A percentile compares a stretch with the other conserved stretches of the same genome.
Conservation (phyloP, 805 yeast genomes). For the Sugiyamaella mastotermitis region DNA sequence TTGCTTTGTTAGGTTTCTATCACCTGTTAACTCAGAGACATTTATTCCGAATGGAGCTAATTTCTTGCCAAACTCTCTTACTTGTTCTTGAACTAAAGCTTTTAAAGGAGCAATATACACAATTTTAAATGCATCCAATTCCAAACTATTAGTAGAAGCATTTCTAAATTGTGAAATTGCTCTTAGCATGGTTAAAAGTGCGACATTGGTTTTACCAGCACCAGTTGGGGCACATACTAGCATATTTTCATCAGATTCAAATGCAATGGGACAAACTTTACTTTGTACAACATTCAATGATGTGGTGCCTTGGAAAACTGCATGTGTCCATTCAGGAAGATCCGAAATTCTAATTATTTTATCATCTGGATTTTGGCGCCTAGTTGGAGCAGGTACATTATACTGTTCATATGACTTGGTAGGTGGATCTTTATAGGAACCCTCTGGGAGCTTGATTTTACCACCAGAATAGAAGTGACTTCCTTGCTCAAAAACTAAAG, state of each 20-base stretch:
- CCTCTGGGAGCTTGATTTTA: conserved; percentile 71
- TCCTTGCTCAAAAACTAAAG: conserved; percentile 66
- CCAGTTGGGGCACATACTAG: conserved; percentile 97
- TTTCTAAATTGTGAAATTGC: conserved; percentile 50
- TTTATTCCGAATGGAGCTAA: conserved; percentile 55
- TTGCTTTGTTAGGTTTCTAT: conserved; percentile 64
- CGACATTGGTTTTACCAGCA: conserved; percentile 97
- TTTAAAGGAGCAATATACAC: conserved; percentile 91
- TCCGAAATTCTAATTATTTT: conserved; percentile 49
- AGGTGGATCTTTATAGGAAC: conserved; percentile 65
- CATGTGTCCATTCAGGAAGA: conserved; percentile 82
- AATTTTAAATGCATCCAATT: conserved; percentile 56
- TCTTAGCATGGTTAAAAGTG: conserved; percentile 72
- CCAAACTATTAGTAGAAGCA: conserved; percentile 29
- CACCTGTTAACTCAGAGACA: conserved; percentile 90
- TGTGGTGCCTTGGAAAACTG: conserved; percentile 58
- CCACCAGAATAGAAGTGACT: conserved; percentile 59
- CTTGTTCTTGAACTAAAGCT: conserved; percentile 94
- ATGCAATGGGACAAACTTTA: conserved; percentile 72
- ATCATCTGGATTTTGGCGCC: conserved; percentile 28
- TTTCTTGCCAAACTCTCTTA: conserved; percentile 73
- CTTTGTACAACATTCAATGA: conserved; percentile 81
- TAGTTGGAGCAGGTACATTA: conserved; percentile 80
- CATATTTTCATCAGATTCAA: conserved; percentile 61
- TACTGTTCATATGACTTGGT: conserved; percentile 79